phyloP scores from a whole-genome alignment of 1,139 yeast species.

The Yamadazyma songkhlaensis region DNA sequence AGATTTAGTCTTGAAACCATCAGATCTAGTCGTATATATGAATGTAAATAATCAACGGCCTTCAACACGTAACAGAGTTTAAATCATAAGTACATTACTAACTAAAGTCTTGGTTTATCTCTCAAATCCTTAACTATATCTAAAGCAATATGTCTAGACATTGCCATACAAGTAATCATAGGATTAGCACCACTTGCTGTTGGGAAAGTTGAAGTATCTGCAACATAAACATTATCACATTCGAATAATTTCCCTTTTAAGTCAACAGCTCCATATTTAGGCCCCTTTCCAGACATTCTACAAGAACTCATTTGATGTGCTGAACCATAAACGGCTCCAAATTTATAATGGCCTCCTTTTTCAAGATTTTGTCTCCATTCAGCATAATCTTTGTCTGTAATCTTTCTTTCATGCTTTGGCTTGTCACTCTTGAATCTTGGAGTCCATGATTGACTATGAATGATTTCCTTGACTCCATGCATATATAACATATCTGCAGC shows the following conservation, averaged over 20 bases:
- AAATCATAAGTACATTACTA: slow-evolving; percentile 1
- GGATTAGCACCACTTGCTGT: slow-evolving; percentile 62
- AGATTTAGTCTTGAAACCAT: no score
- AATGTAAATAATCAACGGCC: no score
- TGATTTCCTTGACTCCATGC: slow-evolving; percentile 49
- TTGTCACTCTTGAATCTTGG: slow-evolving; percentile 39
- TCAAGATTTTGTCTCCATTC: slow-evolving; percentile 39
- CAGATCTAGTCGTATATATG: no score
- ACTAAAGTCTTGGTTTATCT: slow-evolving; percentile 28
- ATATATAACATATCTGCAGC: slow-evolving; percentile 50
- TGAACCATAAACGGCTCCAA: slow-evolving; percentile 41
- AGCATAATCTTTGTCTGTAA: slow-evolving; percentile 46
- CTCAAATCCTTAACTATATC: slow-evolving; percentile 35
- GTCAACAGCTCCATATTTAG: slow-evolving; percentile 49
- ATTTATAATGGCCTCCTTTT: slow-evolving; percentile 24
- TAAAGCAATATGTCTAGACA: slow-evolving; percentile 37
- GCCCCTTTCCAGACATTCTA: slow-evolving; percentile 52
- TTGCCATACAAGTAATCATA: slow-evolving; percentile 44
- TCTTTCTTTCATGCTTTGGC: slow-evolving; percentile 40
- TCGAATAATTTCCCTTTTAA: slow-evolving; percentile 50
- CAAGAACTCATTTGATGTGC: slow-evolving; percentile 66
- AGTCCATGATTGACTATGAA: slow-evolving; percentile 34
- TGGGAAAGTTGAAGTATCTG: slow-evolving; percentile 58
- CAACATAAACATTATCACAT: slow-evolving; percentile 51
- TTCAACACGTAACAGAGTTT: no score